Evolutionary conservation across 2,329 filamentous ascomycete species (phyloP).

Genomic region (Apiospora sp.): DNA sequence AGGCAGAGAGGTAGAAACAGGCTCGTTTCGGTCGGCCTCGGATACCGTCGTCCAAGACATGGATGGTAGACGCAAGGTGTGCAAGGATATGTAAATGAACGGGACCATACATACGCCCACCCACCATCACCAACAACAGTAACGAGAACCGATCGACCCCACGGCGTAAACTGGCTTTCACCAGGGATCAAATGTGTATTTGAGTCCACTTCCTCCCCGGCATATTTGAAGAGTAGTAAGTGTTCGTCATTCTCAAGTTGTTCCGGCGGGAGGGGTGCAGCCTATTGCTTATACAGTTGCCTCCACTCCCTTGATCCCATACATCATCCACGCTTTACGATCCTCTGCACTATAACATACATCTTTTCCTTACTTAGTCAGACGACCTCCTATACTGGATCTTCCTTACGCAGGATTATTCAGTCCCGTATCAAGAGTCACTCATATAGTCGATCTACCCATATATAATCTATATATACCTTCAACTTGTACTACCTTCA

Average conservation of each 20-base stretch:
- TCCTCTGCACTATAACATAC: neutral
- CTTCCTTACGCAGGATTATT: neutral
- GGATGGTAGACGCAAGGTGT: neutral
- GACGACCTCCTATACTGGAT: neutral
- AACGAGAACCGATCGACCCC: neutral
- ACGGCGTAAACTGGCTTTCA: neutral
- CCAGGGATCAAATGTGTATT: neutral
- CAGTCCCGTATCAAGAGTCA: neutral
- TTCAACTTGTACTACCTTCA: neutral
- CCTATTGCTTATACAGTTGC: neutral
- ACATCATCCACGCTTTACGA: neutral
- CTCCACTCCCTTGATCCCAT: neutral
- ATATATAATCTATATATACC: neutral
- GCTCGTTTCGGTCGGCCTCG: neutral
- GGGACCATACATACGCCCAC: neutral
- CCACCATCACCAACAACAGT: neutral
- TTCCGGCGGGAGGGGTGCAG: neutral
- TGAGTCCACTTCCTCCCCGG: slow-evolving; percentile 5
- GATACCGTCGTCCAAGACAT: neutral
- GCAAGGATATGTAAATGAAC: neutral
- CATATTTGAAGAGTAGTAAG: neutral
- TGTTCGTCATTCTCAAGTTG: neutral
- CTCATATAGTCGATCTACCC: neutral
- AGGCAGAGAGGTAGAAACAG: neutral
- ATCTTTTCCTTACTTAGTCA: neutral